A percentile compares a stretch with the other conserved stretches of the same genome.
These are phyloP conservation scores for Solanum lycopersicoides DNA, from an alignment of 257 asterid genomes.

Conservation along the genomic window DNA sequence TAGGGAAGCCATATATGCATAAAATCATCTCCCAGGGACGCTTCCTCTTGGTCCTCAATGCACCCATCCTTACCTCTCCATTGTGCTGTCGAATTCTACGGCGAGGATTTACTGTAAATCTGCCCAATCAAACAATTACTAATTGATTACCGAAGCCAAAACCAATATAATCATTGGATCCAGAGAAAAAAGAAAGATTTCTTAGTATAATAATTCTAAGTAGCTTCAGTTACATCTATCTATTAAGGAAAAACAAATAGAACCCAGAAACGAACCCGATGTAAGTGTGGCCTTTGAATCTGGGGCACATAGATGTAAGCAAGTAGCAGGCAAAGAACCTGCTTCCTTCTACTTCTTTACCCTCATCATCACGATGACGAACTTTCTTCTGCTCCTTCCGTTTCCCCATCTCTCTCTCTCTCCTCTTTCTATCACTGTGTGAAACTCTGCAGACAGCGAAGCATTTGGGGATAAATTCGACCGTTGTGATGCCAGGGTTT, in stretches of 20 bases:
- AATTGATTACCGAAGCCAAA: not conserved
- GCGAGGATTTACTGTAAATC: constrained; percentile 82
- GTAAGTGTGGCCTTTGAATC: constrained; percentile 82
- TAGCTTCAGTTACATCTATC: not conserved
- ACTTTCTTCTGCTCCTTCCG: constrained; percentile 12
- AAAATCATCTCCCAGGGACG: constrained; percentile 99
- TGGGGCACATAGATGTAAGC: constrained; percentile 73
- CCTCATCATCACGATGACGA: not conserved
- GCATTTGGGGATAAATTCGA: constrained; percentile 15
- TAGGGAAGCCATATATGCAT: constrained; percentile 91
- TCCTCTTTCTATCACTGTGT: not conserved
- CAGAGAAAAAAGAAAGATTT: not conserved
- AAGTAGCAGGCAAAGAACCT: constrained; percentile 72
- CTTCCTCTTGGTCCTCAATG: constrained; percentile 69
- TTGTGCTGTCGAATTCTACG: constrained; percentile 95
- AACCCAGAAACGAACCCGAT: constrained; percentile 47
- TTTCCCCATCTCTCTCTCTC: constrained; percentile 27
- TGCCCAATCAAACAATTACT: not conserved
- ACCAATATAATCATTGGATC: not conserved
- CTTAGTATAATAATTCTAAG: too few species aligned
- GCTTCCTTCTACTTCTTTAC: not conserved
- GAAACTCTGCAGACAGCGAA: not conserved
- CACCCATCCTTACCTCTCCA: constrained; percentile 78
- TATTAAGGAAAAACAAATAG: not conserved
- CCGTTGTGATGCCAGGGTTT: constrained; percentile 32